Base-by-base conservation (phyloP, 2,329 filamentous ascomycete species). In the Trichoderma pleuroti region DNA sequence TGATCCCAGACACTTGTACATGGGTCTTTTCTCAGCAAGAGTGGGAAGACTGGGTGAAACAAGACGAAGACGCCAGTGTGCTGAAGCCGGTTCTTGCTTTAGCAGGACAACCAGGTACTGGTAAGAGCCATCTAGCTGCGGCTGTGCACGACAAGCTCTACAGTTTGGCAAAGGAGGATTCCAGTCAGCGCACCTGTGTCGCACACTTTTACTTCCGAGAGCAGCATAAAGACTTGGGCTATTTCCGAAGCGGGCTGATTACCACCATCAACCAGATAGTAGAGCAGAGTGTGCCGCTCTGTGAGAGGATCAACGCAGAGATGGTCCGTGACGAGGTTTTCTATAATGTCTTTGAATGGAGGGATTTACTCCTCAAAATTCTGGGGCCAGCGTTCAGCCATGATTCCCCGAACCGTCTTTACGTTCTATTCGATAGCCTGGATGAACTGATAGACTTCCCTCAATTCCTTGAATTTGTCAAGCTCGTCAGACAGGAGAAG, bases 131-230 rank as follows among this genome's bases (percentile, higher is more conserved):
- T 12, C 64, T 82, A 0, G 78, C 76, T 0, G 76, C 76, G 0
- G 66, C 71, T 0, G 26, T 78, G 0, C 71, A 76, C n/a, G 75
- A 77, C 42, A 74, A 67, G 10, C 63, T 79, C 2, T 57, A 68
- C 0, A 52, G 72, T 0, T 49, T 71, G 11, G 74, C 72, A 0
- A 30, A 57, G 0, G 72, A 73, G 0, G 75, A 78, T 18, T 28
- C 74, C 3, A 42, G 69, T 1, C 68, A 72, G 0, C 71, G 70
- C 30, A 75, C 75, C 1, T 76, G 75, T 21, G 75, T 77, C 1
- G 73, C 77, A 0, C 78, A 81, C 52, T 82, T 81, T 67, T 82
- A 80, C 62, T 82, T 82, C 68, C 78, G 79, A 1, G 80, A 81
- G 52, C 80, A 81, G 18, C 71, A 76, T 6, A 67, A 74, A 4